phyloP scores from a whole-genome alignment of 345 rosid species.

The Populus deltoides region DNA sequence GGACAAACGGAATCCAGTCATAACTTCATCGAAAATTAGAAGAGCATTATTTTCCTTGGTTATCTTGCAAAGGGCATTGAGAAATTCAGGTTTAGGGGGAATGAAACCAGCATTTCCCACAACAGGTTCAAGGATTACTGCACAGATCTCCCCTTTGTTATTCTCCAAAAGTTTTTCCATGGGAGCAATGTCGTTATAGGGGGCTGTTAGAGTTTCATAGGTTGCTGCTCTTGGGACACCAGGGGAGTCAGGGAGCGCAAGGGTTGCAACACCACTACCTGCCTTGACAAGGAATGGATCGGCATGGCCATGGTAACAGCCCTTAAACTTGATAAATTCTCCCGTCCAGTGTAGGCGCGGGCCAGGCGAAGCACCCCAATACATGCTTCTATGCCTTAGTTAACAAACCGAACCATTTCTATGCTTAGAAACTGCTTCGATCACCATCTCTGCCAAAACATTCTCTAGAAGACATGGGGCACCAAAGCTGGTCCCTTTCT shows the following conservation, averaged over 20 bases:
- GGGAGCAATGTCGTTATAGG: constrained; percentile 63
- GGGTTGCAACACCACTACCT: constrained; percentile 95
- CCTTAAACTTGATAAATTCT: constrained; percentile 85
- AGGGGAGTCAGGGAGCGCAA: constrained; percentile 90
- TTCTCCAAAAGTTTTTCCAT: constrained; percentile 53
- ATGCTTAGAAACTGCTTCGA: constrained; percentile 86
- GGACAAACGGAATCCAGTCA: constrained; percentile 86
- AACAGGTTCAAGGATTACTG: constrained; percentile 81
- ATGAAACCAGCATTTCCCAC: constrained; percentile 91
- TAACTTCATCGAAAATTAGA: constrained; percentile 88
- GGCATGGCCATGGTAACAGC: constrained; percentile 97
- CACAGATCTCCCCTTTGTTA: constrained; percentile 74
- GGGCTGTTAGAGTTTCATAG: constrained; percentile 70
- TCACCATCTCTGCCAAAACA: constrained; percentile 81
- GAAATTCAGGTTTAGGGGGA: constrained; percentile 67
- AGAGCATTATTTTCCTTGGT: constrained; percentile 65
- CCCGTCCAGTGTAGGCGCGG: constrained; percentile 74
- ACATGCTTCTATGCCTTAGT: constrained; percentile 94
- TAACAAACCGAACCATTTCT: constrained; percentile 93
- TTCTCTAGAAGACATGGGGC: constrained; percentile 97
- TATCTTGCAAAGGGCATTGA: constrained; percentile 48
- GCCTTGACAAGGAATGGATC: constrained; percentile 94
- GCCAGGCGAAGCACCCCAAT: constrained; percentile 95
- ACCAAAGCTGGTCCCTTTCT: constrained; percentile 99
- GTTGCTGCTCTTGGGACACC: constrained; percentile 93